Conservation (phyloP, 352 stramenopile species). For the Globisporangium recalcitrans region DNA sequence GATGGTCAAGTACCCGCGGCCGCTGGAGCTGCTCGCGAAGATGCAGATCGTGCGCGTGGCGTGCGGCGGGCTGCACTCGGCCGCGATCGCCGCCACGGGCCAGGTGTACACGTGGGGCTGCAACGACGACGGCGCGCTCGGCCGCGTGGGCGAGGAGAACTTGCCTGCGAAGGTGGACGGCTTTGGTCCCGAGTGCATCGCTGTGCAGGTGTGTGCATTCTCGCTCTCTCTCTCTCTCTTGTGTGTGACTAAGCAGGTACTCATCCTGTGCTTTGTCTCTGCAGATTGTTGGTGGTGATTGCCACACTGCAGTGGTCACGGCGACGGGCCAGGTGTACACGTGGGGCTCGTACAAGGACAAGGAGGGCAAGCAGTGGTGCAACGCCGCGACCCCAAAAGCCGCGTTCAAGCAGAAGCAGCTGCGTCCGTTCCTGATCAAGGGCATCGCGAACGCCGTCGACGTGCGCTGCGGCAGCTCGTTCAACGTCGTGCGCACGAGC, state of each 20-base stretch:
- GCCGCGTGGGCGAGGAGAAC: constrained; percentile 78
- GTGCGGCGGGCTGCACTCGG: constrained; percentile 90
- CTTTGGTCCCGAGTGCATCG: constrained; percentile 41
- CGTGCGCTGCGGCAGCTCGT: constrained; percentile 77
- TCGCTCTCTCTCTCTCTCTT: no score
- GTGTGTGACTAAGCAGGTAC: not conserved
- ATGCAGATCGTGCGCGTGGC: constrained; percentile 61
- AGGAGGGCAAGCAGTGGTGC: constrained; percentile 92
- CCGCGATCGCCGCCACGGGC: constrained; percentile 81
- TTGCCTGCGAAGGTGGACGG: constrained; percentile 50
- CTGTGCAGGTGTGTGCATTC: constrained; percentile 39
- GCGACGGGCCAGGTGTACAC: constrained; percentile 89
- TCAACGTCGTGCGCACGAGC: constrained; percentile 83
- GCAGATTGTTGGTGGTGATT: constrained; percentile 90
- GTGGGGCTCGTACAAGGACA: constrained; percentile 96
- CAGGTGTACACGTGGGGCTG: constrained; percentile 94
- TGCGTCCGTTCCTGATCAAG: constrained; percentile 54
- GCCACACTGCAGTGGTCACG: constrained; percentile 89
- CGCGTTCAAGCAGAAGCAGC: constrained; percentile 83
- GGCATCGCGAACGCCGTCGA: constrained; percentile 59
- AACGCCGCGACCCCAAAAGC: constrained; percentile 55
- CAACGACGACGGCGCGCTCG: constrained; percentile 89
- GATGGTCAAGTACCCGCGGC: constrained; percentile 66
- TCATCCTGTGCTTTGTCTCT: not conserved
- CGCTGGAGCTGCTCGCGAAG: constrained; percentile 38